These are phyloP conservation scores for Candida sanyiensis DNA, from an alignment of 805 yeast genomes.

Conservation along the genomic window DNA sequence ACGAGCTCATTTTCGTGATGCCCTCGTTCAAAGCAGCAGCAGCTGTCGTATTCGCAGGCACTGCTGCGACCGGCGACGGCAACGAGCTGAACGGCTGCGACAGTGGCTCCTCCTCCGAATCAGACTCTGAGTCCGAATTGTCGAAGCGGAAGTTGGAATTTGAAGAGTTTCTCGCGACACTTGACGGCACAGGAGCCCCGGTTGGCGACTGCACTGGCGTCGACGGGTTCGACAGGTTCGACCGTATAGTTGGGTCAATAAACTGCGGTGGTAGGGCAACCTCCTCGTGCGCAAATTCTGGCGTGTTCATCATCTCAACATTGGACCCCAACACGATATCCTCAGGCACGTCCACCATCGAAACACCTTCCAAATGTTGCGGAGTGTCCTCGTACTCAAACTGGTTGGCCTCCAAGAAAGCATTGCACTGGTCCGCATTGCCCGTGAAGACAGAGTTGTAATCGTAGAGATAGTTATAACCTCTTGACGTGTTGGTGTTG, in stretches of 20 bases:
- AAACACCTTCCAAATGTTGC: conserved; percentile 25
- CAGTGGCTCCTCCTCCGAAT: conserved; percentile 23
- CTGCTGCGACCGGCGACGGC: too few species aligned
- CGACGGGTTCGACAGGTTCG: background rate
- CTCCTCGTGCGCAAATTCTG: conserved; percentile 5
- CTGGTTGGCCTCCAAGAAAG: conserved; percentile 14
- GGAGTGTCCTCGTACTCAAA: conserved; percentile 21
- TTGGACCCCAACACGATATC: conserved; percentile 26
- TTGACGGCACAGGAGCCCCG: background rate
- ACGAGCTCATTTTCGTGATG: conserved; percentile 18
- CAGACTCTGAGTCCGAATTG: conserved; percentile 25
- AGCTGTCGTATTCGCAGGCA: too few species aligned
- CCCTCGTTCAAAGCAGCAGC: conserved; percentile 13
- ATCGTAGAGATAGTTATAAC: conserved; percentile 74
- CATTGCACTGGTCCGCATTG: conserved; percentile 26
- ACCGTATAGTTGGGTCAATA: conserved; percentile 5
- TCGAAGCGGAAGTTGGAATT: conserved; percentile 7
- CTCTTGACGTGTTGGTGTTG: conserved; percentile 65
- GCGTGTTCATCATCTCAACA: conserved; percentile 17
- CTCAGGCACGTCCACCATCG: conserved; percentile 26
- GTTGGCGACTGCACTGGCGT: conserved; percentile 7
- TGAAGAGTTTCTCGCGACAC: background rate
- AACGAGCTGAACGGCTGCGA: conserved; percentile 10
- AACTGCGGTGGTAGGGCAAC: background rate
- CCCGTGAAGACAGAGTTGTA: conserved; percentile 70